These are phyloP conservation scores for Phoma sp. DNA, from an alignment of 2,329 filamentous ascomycete genomes.

Conservation along the genomic window DNA sequence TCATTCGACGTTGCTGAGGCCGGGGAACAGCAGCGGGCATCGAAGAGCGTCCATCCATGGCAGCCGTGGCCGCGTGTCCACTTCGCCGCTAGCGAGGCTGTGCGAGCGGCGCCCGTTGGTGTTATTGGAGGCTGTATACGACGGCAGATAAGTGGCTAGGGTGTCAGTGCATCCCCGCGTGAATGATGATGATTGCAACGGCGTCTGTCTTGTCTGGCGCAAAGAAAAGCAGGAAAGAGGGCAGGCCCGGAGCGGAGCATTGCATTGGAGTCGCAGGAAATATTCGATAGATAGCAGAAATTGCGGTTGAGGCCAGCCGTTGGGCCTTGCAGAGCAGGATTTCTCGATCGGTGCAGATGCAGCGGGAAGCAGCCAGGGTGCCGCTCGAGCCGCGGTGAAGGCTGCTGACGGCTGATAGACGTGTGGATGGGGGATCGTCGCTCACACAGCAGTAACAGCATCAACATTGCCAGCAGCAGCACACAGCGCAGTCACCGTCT, in stretches of 20 bases:
- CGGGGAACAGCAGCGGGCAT: background rate
- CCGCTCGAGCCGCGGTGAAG: conserved; percentile 9
- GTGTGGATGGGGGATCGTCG: no score
- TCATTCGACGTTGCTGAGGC: background rate
- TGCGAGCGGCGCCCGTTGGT: background rate
- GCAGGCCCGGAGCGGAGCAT: conserved; percentile 1
- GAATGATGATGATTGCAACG: no score
- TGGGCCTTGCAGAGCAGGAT: conserved; percentile 11
- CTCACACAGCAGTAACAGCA: no score
- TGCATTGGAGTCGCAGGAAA: conserved; percentile 1
- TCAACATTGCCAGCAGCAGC: no score
- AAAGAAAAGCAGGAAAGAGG: background rate
- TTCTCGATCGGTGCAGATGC: conserved; percentile 2
- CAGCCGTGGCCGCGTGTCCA: conserved; percentile 1
- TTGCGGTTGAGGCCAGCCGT: conserved; percentile 11
- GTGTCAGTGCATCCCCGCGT: background rate
- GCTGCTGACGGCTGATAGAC: no score
- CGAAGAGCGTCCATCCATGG: background rate
- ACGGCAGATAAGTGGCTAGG: background rate
- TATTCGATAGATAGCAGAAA: conserved; percentile 13
- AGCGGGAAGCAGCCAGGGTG: conserved; percentile 3
- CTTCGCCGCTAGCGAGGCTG: conserved; percentile 3
- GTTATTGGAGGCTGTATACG: conserved; percentile 5
- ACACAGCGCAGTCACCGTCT: no score
- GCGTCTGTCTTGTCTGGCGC: no score